Evolutionary conservation across 805 yeast species (phyloP).

Genomic region (Candida xiaguanensis): DNA sequence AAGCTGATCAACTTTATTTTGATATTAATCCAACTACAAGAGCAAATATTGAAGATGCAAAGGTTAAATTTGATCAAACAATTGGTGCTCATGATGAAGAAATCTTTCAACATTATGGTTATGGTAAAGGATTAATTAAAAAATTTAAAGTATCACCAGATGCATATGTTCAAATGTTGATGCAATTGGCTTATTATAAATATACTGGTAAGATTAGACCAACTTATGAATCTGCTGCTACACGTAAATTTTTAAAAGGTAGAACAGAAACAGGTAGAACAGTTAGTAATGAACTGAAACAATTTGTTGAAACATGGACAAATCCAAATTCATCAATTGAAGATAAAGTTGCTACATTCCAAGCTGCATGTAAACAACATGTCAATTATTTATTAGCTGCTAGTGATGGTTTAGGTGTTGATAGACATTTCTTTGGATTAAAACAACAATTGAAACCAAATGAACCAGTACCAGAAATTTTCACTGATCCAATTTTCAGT

Average conservation of each 20-base stretch:
- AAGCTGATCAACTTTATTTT: constrained; percentile 41
- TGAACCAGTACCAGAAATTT: constrained; percentile 63
- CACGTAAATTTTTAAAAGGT: constrained; percentile 83
- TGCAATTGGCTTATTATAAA: constrained; percentile 88
- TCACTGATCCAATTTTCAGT: constrained; percentile 67
- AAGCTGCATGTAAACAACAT: constrained; percentile 72
- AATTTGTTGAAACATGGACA: constrained; percentile 74
- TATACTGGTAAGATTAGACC: constrained; percentile 77
- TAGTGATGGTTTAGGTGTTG: constrained; percentile 83
- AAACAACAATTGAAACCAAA: constrained; percentile 62
- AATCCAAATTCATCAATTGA: constrained; percentile 45
- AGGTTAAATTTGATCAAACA: constrained; percentile 51
- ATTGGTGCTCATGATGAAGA: constrained; percentile 67
- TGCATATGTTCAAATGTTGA: constrained; percentile 84
- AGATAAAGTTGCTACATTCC: constrained; percentile 64
- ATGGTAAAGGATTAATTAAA: constrained; percentile 85
- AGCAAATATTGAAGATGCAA: constrained; percentile 53
- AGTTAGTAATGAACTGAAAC: constrained; percentile 67
- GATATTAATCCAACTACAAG: constrained; percentile 53
- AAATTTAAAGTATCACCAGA: constrained; percentile 86
- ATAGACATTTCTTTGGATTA: constrained; percentile 89
- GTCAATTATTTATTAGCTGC: constrained; percentile 72
- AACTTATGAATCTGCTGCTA: constrained; percentile 94
- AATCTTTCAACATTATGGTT: constrained; percentile 76
- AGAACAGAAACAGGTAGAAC: constrained; percentile 93